Evolutionary conservation across 192 early-diverging fungal species (phyloP).

Genomic region (Linnemannia elongata): DNA sequence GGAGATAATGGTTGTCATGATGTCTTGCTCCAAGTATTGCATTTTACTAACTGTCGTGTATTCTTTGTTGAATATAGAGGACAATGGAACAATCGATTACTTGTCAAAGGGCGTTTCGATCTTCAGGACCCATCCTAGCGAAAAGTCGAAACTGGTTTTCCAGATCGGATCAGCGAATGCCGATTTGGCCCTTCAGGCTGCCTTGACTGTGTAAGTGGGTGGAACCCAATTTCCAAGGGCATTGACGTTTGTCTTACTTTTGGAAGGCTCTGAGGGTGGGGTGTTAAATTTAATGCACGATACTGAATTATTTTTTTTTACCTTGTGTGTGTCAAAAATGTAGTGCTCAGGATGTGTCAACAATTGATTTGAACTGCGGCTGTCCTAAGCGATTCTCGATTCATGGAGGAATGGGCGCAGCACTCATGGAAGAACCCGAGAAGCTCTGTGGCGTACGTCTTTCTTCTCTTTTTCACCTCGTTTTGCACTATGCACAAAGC

Average conservation of each 20-base stretch:
- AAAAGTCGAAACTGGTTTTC: slow-evolving; percentile 86
- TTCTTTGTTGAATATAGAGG: slow-evolving; percentile 53
- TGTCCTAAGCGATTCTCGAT: slow-evolving; percentile 98
- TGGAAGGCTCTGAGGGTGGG: background rate
- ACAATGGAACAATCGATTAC: slow-evolving; percentile 86
- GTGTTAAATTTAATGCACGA: background rate
- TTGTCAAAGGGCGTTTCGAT: slow-evolving; percentile 67
- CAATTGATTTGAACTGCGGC: slow-evolving; percentile 97
- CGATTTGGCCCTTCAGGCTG: slow-evolving; percentile 88
- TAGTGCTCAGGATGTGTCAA: slow-evolving; percentile 86
- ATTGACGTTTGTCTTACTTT: background rate
- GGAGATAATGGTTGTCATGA: too few relatives aligned
- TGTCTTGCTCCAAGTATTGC: background rate
- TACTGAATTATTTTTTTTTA: slow-evolving; percentile 13
- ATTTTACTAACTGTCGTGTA: background rate
- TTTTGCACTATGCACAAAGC: too few relatives aligned
- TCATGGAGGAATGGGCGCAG: slow-evolving; percentile 94
- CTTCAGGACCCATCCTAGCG: slow-evolving; percentile 83
- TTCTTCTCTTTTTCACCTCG: background rate
- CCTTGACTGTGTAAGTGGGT: slow-evolving; percentile 78
- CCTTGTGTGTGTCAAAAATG: background rate
- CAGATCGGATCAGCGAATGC: slow-evolving; percentile 95
- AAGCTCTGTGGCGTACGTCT: slow-evolving; percentile 73
- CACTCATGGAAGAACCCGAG: slow-evolving; percentile 88
- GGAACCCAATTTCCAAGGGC: background rate